phyloP scores from a whole-genome alignment of 148 eudicot species.

The Nyssa sinensis region DNA sequence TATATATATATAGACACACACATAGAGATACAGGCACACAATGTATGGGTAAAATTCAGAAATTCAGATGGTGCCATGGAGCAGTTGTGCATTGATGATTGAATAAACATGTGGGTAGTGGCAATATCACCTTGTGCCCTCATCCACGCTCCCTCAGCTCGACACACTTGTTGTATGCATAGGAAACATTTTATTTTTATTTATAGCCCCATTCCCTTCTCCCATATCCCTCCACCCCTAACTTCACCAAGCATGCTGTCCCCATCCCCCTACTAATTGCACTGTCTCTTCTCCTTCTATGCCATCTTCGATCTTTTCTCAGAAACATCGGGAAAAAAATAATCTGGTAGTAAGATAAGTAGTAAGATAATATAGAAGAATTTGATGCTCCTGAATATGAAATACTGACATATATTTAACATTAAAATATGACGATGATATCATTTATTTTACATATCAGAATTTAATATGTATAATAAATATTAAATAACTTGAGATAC shows the following conservation, averaged over 20 bases:
- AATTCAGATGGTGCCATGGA: neutral
- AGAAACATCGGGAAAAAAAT: too few relatives aligned
- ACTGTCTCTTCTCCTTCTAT: conserved; percentile 4
- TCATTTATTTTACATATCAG: too few relatives aligned
- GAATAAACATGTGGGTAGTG: conserved; percentile 31
- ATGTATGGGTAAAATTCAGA: conserved; percentile 13
- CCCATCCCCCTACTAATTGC: conserved; percentile 2
- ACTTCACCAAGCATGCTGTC: conserved; percentile 37
- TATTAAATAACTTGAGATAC: too few relatives aligned
- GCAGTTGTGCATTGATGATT: conserved; percentile 20
- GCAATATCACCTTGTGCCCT: conserved; percentile 20
- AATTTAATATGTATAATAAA: too few relatives aligned
- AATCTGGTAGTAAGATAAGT: too few relatives aligned
- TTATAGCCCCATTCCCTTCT: conserved; percentile 33
- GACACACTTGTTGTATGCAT: conserved; percentile 33
- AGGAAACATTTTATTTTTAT: conserved; percentile 44
- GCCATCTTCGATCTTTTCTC: neutral
- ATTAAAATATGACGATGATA: too few relatives aligned
- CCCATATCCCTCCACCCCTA: conserved; percentile 14
- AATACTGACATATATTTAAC: too few relatives aligned
- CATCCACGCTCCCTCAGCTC: conserved; percentile 14
- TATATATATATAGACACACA: conserved; percentile 23
- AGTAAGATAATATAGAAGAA: too few relatives aligned
- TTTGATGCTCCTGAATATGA: too few relatives aligned
- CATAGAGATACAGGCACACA: neutral